A percentile compares a stretch with the other conserved stretches of the same genome.
Evolutionary conservation across 1,284 basidiomycete genomes (phyloP).

Genomic region (Cerioporus squamosus): DNA sequence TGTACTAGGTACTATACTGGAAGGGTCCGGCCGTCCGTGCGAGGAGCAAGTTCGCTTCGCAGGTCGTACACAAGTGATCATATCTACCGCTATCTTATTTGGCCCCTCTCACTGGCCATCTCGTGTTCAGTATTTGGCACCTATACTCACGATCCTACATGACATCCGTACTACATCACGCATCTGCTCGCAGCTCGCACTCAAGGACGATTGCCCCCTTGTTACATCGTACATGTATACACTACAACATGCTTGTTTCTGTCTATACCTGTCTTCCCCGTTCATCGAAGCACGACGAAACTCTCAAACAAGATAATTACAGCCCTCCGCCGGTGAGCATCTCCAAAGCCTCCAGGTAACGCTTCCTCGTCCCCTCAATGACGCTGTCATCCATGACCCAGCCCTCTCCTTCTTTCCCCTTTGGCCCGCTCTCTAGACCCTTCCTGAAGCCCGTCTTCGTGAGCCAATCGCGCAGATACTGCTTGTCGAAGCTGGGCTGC

Average conservation of each 20-base stretch:
- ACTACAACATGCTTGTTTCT: neutral
- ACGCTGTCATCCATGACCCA: slow-evolving; percentile 82
- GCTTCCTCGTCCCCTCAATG: slow-evolving; percentile 73
- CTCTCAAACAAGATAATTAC: neutral
- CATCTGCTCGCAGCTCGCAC: too few relatives aligned
- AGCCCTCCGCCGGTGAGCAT: slow-evolving; percentile 55
- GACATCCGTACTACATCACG: too few relatives aligned
- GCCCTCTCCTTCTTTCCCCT: slow-evolving; percentile 68
- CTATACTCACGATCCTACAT: too few relatives aligned
- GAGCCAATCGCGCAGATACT: slow-evolving; percentile 94
- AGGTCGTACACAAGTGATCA: slow-evolving; percentile 25
- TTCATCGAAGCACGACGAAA: too few relatives aligned
- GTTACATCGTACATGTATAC: slow-evolving; percentile 8
- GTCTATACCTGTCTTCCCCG: neutral
- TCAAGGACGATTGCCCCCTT: too few relatives aligned
- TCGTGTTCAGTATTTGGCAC: too few relatives aligned
- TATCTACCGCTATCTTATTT: neutral
- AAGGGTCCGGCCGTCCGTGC: slow-evolving; percentile 66
- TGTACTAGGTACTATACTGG: slow-evolving; percentile 56
- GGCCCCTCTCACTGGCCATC: too few relatives aligned
- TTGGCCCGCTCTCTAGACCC: slow-evolving; percentile 76
- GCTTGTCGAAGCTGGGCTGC: slow-evolving; percentile 97
- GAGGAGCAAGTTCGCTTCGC: slow-evolving; percentile 59
- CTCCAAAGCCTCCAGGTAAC: slow-evolving; percentile 82
- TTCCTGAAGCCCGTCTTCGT: slow-evolving; percentile 74